Evolutionary conservation across 2,329 filamentous ascomycete species (phyloP).

Genomic region (Sclerotinia sclerotiorum): DNA sequence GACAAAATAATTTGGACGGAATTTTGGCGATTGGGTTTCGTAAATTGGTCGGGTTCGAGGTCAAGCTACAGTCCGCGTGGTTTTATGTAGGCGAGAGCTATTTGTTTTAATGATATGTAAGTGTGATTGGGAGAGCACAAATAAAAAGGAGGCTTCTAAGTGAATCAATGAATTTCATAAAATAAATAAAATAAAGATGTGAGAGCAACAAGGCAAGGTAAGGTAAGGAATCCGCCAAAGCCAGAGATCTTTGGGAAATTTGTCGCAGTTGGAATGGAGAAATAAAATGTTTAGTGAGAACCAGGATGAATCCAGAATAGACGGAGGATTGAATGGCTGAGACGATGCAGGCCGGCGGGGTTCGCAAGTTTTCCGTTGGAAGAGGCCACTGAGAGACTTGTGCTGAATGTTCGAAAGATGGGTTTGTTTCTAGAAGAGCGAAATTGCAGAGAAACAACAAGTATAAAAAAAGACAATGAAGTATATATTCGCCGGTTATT

Average conservation of each 20-base stretch:
- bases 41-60: constrained; percentile 29
- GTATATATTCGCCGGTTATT: not conserved
- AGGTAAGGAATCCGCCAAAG: constrained; percentile 18
- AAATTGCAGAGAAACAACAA: too few species aligned
- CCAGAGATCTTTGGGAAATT: constrained; percentile 16
- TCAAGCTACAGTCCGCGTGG: constrained; percentile 28
- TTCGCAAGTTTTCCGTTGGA: constrained; percentile 22
- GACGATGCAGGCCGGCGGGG: constrained; percentile 23
- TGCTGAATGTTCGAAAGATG: not conserved
- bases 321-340: constrained; percentile 24
- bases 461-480: not conserved
- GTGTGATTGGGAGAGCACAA: not conserved
- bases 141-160: not conserved
- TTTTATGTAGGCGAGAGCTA: constrained; percentile 32
- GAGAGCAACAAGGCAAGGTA: not conserved
- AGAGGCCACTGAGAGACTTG: constrained; percentile 10
- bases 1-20: constrained; percentile 29
- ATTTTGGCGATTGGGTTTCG: constrained; percentile 29
- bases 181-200: not conserved
- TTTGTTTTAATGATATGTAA: not conserved
- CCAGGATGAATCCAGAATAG: constrained; percentile 22
- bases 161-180: constrained; percentile 12
- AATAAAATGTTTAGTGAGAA: constrained; percentile 22
- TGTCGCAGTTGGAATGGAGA: constrained; percentile 25
- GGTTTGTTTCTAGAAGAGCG: not conserved